Evolutionary conservation across 169 alveolate genomes (phyloP), one percentile per base, ranked within the genome.

Genomic region (Plasmodium adleri): DNA sequence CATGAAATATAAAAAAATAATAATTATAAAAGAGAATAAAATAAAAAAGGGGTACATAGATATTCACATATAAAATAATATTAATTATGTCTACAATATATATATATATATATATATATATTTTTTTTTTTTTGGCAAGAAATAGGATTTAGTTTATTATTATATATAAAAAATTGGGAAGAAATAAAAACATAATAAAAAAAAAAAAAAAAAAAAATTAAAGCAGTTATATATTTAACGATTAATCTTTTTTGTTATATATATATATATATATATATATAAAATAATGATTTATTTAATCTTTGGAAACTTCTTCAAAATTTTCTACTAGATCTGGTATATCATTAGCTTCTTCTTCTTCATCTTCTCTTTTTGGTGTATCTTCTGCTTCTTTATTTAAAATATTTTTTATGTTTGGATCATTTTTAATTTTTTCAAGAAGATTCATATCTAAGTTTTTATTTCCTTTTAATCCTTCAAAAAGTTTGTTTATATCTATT

Each of bases 311-410:
- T 39, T 92, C 96, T 68, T 95, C 97, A 62, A 95, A 94, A n/a
- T 87, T 93, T 68, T 95, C 97, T 5, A 94, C 97, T 32, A 95
- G 70, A 43, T 95, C 93, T 10, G 97, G 97, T 50, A 94, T 90
- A 56, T 93, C 96, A 63, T 52, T 67, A 12, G 24, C 1, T 8
- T 32, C 88, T 9, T 63, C 58, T 54, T 63, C 66, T 20, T 75
- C 64, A 32, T 75, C 50, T 32, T 15, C 66, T 39, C 22, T 52
- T 22, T 78, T 83, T 32, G 45, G 8, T 32, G 45, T 32, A 32
- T 32, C 45, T 22, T 71, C 92, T 28, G 92, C 93, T 43, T 88
- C 92, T 75, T 88, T 88, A 22, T 71, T 91, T 22, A 92, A 70
- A 59, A 78, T 62, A 63, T 67, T 89, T 17, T 88, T 47, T 43